phyloP scores from a whole-genome alignment of 139 green algal species.

The Tetraselmis chui region DNA sequence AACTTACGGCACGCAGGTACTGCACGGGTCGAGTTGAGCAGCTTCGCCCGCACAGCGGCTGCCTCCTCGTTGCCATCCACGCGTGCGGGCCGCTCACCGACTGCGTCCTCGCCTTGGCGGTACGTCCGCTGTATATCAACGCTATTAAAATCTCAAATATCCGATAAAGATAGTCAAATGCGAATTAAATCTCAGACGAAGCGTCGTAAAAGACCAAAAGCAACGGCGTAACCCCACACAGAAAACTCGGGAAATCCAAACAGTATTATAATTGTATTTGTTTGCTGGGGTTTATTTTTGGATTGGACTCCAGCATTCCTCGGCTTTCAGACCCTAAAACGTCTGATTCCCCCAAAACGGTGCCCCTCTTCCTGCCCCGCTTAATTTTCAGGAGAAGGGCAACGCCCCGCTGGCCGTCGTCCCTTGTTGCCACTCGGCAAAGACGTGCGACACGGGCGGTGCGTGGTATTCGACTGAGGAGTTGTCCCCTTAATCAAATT shows the following conservation, averaged over 20 bases:
- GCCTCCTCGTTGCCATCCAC: not conserved
- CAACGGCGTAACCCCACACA: not conserved
- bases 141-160: too few species aligned
- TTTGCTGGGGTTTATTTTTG: not conserved
- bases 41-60: not conserved
- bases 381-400: not conserved
- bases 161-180: too few species aligned
- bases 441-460: not conserved
- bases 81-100: not conserved
- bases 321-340: too few species aligned
- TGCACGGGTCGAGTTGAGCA: not conserved
- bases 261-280: not conserved
- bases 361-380: too few species aligned
- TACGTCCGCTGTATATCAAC: too few species aligned
- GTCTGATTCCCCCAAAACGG: too few species aligned
- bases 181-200: not conserved
- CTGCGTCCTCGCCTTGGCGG: not conserved
- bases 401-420: not conserved
- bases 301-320: too few species aligned
- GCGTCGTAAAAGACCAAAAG: not conserved
- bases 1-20: too few species aligned
- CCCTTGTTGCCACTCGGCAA: not conserved
- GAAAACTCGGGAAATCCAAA: not conserved
- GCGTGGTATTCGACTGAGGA: too few species aligned
- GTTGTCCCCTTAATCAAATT: too few species aligned